These are phyloP conservation scores for Leishmania gerbilli DNA, from an alignment of 208 protist genomes.

Conservation along the genomic window DNA sequence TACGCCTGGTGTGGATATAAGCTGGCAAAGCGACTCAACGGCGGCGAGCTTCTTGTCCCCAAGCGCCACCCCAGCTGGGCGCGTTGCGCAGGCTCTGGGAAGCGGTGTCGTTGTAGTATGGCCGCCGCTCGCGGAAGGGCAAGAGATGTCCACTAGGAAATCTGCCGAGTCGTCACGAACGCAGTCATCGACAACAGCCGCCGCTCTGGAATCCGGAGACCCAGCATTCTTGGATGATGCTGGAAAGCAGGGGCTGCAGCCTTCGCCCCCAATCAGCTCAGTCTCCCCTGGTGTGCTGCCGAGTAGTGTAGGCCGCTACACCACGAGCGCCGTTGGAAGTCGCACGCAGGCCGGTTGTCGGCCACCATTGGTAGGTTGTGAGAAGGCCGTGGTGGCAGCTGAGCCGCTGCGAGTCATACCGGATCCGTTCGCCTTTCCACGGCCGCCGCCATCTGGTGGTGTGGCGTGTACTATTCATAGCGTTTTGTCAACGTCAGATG, in stretches of 20 bases:
- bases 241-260: background rate
- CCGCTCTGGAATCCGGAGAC: background rate
- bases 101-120: constrained; percentile 24
- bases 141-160: background rate
- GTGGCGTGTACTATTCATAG: background rate
- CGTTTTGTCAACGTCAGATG: background rate
- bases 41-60: background rate
- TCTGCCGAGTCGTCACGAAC: background rate
- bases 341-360: background rate
- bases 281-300: background rate
- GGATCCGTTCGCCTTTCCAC: constrained; percentile 5
- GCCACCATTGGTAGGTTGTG: background rate
- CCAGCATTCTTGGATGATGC: background rate
- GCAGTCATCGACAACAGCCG: background rate
- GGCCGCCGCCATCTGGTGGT: constrained; percentile 2
- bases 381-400: background rate
- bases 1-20: background rate
- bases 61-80: background rate
- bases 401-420: background rate
- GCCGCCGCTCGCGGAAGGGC: background rate
- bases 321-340: background rate
- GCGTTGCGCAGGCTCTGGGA: constrained; percentile 9
- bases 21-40: background rate
- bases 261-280: background rate
- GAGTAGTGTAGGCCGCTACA: background rate